Percentiles rank a stretch among this genome's conserved stretches.
Conservation (phyloP, 805 yeast genomes). For the Candida fluviatilis region DNA sequence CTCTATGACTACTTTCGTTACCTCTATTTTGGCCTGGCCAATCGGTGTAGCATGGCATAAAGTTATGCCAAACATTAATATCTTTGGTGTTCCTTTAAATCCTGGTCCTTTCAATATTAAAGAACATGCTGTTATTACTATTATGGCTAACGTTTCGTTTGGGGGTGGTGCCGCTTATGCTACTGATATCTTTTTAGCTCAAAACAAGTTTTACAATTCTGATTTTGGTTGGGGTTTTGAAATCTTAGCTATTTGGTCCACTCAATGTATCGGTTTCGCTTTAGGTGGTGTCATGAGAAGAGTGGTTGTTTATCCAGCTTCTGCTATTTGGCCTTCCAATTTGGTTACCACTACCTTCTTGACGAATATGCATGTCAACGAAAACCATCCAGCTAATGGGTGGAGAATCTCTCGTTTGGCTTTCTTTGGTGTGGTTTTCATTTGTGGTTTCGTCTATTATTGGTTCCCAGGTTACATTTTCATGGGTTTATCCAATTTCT, state of each 20-base stretch:
- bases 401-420: conserved; percentile 55
- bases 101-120: conserved; percentile 62
- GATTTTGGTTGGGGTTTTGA: conserved; percentile 52
- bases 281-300: conserved; percentile 60
- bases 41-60: conserved; percentile 49
- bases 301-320: conserved; percentile 57
- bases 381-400: conserved; percentile 52
- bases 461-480: conserved; percentile 62
- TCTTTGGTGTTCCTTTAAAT: conserved; percentile 38
- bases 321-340: conserved; percentile 70
- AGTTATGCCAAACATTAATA: conserved; percentile 30
- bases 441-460: conserved; percentile 44
- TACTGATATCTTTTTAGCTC: conserved; percentile 53
- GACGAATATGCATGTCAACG: conserved; percentile 48
- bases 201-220: conserved; percentile 43
- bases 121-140: conserved; percentile 55
- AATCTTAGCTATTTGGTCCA: conserved; percentile 44
- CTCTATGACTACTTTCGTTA: conserved; percentile 46
- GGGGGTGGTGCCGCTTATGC: conserved; percentile 49
- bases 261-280: conserved; percentile 66
- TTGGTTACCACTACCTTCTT: conserved; percentile 55
- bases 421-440: conserved; percentile 43
- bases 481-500: conserved; percentile 54
- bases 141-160: conserved; percentile 46
- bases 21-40: conserved; percentile 60